Evolutionary conservation across 1,284 basidiomycete genomes (phyloP).

Genomic region (Rhodotorula glutinis): DNA sequence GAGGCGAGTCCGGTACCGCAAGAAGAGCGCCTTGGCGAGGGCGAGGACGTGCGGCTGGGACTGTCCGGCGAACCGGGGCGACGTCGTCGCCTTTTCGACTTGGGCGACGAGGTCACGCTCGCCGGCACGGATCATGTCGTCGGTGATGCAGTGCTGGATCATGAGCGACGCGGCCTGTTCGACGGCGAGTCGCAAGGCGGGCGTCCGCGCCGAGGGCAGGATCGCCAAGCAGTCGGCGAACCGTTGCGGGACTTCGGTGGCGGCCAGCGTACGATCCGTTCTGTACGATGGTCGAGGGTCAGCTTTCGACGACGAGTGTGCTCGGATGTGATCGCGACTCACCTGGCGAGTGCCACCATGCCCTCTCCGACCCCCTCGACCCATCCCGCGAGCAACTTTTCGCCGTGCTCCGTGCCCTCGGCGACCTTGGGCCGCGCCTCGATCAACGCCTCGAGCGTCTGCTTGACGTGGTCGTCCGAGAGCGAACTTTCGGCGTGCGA

Average conservation of each 20-base stretch:
- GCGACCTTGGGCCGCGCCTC: conserved; percentile 66
- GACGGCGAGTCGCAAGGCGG: conserved; percentile 60
- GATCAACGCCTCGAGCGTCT: conserved; percentile 63
- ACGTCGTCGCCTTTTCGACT: conserved; percentile 64
- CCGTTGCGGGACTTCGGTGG: conserved; percentile 15
- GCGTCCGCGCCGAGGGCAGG: conserved; percentile 25
- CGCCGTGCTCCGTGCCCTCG: conserved; percentile 47
- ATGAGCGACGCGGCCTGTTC: conserved; percentile 61
- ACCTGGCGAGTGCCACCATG: conserved; percentile 59
- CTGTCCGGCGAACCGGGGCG: conserved; percentile 69
- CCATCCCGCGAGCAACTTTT: conserved; percentile 63
- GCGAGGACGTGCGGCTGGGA: conserved; percentile 55
- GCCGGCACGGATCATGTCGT: conserved; percentile 55
- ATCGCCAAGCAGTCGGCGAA: conserved; percentile 31
- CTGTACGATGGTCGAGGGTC: conserved; percentile 1
- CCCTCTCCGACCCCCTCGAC: conserved; percentile 65
- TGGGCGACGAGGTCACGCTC: conserved; percentile 57
- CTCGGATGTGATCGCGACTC: conserved; percentile 56
- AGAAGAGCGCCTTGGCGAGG: conserved; percentile 48
- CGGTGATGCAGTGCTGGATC: conserved; percentile 67
- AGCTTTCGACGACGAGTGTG: neutral
- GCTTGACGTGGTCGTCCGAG: conserved; percentile 36
- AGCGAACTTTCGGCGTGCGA: conserved; percentile 28
- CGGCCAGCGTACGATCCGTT: conserved; percentile 19
- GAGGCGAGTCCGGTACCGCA: conserved; percentile 47